A percentile compares a stretch with the other conserved stretches of the same genome.
Conservation (phyloP, 768 basidiomycete species). For the Trametes cubensis region DNA sequence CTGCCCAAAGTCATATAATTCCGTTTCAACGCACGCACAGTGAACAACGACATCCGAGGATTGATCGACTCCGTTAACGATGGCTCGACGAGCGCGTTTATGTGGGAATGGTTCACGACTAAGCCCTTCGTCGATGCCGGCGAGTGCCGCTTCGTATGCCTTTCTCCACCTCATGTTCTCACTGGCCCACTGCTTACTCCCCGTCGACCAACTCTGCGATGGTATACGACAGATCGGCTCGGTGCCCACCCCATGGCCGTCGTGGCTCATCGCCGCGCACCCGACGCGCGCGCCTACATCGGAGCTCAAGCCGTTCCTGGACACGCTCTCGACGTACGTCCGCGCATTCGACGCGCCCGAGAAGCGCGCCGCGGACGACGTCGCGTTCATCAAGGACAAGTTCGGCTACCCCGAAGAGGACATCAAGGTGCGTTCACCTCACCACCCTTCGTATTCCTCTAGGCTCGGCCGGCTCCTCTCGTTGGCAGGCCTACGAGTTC, state of each 20-base stretch:
- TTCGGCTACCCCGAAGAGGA: conserved; percentile 87
- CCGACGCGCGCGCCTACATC: conserved; percentile 58
- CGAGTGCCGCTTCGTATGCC: conserved; percentile 79
- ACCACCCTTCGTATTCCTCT: too few relatives aligned
- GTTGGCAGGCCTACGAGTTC: too few relatives aligned
- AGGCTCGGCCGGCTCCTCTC: too few relatives aligned
- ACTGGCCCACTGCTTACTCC: neutral
- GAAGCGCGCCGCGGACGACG: conserved; percentile 57
- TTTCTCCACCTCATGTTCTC: neutral
- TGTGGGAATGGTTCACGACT: conserved; percentile 95
- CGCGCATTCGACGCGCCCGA: conserved; percentile 63
- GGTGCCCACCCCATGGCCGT: conserved; percentile 94
- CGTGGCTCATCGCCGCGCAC: conserved; percentile 92
- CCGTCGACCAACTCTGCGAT: neutral
- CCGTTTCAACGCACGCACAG: conserved; percentile 39
- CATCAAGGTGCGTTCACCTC: conserved; percentile 54
- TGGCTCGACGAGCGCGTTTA: conserved; percentile 85
- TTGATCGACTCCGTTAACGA: conserved; percentile 88
- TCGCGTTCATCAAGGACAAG: conserved; percentile 73
- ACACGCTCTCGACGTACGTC: conserved; percentile 64
- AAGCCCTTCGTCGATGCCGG: conserved; percentile 80
- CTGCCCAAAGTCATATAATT: too few relatives aligned
- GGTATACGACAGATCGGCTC: conserved; percentile 63
- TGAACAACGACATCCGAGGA: conserved; percentile 80
- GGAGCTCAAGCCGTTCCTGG: conserved; percentile 61